A percentile compares a stretch with the other conserved stretches of the same genome.
Evolutionary conservation across 108 stramenopile species (phyloP).

Genomic region (Fragilaria radians): DNA sequence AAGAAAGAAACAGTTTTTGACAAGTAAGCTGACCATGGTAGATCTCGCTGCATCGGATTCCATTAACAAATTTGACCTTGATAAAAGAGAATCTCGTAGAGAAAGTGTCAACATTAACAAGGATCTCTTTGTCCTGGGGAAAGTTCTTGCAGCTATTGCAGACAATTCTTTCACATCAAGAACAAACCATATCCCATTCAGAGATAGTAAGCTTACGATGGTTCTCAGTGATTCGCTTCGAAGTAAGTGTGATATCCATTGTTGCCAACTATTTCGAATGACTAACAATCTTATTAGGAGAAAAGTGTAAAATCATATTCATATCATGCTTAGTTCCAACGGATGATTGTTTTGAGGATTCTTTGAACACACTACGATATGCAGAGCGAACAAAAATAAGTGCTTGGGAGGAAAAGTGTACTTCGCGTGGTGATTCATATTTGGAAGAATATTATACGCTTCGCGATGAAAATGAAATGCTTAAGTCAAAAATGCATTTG

Average conservation of each 20-base stretch:
- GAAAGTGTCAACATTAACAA: constrained; percentile 92
- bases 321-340: constrained; percentile 77
- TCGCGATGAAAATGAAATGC: constrained; percentile 6
- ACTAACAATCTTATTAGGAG: background rate
- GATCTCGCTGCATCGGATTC: constrained; percentile 81
- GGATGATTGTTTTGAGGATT: constrained; percentile 67
- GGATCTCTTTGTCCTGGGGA: constrained; percentile 63
- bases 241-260: constrained; percentile 30
- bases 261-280: background rate
- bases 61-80: constrained; percentile 55
- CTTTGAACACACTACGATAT: constrained; percentile 87
- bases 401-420: too few relatives aligned
- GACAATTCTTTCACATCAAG: constrained; percentile 22
- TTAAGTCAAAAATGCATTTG: constrained; percentile 2
- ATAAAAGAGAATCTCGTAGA: constrained; percentile 57
- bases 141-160: constrained; percentile 48
- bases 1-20: constrained; percentile 13
- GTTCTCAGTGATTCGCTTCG: constrained; percentile 53
- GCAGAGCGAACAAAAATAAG: constrained; percentile 88
- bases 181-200: constrained; percentile 51
- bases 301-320: constrained; percentile 64
- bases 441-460: constrained; percentile 5
- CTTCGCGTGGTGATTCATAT: too few relatives aligned
- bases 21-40: constrained; percentile 68
- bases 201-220: constrained; percentile 66